Percentiles rank a stretch among this genome's conserved stretches.
These are phyloP conservation scores for Metschnikowia continentalis DNA, from an alignment of 805 yeast species.

Conservation along the genomic window DNA sequence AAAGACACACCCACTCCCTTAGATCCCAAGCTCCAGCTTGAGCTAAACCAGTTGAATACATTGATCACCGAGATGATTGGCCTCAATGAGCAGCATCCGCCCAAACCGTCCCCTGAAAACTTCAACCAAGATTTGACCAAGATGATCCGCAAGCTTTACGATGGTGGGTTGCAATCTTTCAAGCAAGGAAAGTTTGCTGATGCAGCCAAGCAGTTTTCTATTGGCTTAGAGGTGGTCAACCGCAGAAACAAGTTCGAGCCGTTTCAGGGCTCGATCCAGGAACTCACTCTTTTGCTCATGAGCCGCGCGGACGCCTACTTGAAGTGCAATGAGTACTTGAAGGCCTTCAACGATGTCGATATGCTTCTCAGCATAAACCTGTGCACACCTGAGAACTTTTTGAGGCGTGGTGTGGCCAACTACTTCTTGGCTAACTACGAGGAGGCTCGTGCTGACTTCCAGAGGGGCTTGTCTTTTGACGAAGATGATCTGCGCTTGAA, in stretches of 20 bases:
- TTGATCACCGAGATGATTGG: conserved; percentile 37
- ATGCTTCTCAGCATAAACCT: conserved; percentile 56
- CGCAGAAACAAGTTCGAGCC: conserved; percentile 72
- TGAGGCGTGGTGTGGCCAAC: conserved; percentile 65
- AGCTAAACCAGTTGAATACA: conserved; percentile 40
- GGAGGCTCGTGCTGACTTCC: conserved; percentile 62
- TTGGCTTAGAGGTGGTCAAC: conserved; percentile 64
- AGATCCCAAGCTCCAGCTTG: conserved; percentile 33
- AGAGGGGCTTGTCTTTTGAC: conserved; percentile 66
- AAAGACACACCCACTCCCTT: conserved; percentile 6
- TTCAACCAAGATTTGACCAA: conserved; percentile 53
- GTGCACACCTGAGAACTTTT: conserved; percentile 62
- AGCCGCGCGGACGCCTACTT: conserved; percentile 69
- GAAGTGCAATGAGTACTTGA: conserved; percentile 48
- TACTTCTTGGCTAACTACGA: conserved; percentile 58
- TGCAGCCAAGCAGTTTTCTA: conserved; percentile 57
- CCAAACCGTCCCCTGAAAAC: conserved; percentile 49
- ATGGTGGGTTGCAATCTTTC: conserved; percentile 56
- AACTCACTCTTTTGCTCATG: conserved; percentile 59
- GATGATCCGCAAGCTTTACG: conserved; percentile 62
- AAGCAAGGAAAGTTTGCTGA: conserved; percentile 52
- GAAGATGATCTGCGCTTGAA: conserved; percentile 48
- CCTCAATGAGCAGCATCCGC: conserved; percentile 48
- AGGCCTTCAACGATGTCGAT: conserved; percentile 68
- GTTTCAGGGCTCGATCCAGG: conserved; percentile 68